Base-by-base conservation (phyloP, 192 early-diverging fungal species). In the Geranomyces variabilis region DNA sequence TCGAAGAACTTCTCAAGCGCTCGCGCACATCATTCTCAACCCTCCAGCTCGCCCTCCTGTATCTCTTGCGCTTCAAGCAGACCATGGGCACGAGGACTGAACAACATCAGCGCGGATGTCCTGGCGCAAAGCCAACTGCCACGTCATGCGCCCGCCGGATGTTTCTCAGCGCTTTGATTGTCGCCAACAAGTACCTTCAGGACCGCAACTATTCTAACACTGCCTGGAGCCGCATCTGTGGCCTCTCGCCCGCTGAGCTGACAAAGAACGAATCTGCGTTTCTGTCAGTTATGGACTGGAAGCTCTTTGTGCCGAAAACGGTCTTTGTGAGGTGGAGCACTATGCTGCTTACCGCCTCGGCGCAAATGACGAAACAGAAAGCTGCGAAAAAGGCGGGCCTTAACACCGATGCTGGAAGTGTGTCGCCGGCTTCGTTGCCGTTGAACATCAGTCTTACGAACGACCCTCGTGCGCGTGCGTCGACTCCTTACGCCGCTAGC, bases 241-340 rank as follows among this genome's bases (percentile, higher is more conserved):
- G 89, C 53, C 84, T 96, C 26, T 78, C 86, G 17, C 79, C 91
- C 24, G 69, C 73, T 17, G 91, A 96, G 83, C 89, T 96, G 78
- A 91, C 91, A 81, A 76, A 85, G 41, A 88, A 91, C 82, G 95
- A 96, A 81, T 79, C 87, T 33, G 88, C 86, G 33, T 94, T 96
- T 81, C 69, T 95, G 34, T 60, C 81, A 4, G 75, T 92, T 75
- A 85, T 96, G 36, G 86, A 94, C 67, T 95, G 91, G 71, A 83
- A 86, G 28, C 82, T 94, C 34, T 85, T 85, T 86, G 86, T 93
- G 15, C 80, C 79, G 7, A 83, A 86, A 36, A 67, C 78, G 22
- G 77, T 77, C 17, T 91, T 87, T 75, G 85, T 84, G 30, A 74
- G 78, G 51, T 92, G 91, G 91, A 83, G 86, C 28, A 67, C 47